Conservation (phyloP, 164 flowering plant species). For the Magnolia officinalis region DNA sequence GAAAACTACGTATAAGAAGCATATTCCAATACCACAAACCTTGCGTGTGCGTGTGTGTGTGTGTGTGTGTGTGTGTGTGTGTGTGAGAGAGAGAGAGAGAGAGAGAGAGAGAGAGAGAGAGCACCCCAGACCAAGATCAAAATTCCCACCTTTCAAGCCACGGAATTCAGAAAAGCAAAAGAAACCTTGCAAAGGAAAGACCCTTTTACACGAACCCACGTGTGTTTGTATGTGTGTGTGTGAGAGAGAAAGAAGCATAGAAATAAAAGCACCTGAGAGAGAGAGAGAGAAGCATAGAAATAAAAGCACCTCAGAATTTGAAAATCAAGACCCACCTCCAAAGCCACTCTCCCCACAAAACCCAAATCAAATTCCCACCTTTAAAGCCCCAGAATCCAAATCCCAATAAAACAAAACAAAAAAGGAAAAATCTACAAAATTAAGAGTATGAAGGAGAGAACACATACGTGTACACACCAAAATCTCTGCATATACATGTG, state of each 20-base stretch:
- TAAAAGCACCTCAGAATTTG: not conserved
- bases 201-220: no score
- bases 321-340: constrained; percentile 6
- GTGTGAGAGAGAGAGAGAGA: not conserved
- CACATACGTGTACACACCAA: not conserved
- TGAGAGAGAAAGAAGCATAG: no score
- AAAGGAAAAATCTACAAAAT: not conserved
- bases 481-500: not conserved
- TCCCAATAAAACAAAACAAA: not conserved
- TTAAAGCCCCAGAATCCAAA: not conserved
- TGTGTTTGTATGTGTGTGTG: no score
- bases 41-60: no score
- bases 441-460: not conserved
- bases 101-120: not conserved
- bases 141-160: not conserved
- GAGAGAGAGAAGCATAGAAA: no score
- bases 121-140: no score
- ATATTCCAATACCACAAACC: no score
- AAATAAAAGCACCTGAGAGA: not conserved
- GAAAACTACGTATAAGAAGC: not conserved
- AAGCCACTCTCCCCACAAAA: not conserved
- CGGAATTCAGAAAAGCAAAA: not conserved
- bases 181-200: not conserved
- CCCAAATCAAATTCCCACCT: not conserved
- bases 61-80: no score